Base-by-base conservation (phyloP, 2,329 filamentous ascomycete genomes). In the Aspergillus calidoustus region DNA sequence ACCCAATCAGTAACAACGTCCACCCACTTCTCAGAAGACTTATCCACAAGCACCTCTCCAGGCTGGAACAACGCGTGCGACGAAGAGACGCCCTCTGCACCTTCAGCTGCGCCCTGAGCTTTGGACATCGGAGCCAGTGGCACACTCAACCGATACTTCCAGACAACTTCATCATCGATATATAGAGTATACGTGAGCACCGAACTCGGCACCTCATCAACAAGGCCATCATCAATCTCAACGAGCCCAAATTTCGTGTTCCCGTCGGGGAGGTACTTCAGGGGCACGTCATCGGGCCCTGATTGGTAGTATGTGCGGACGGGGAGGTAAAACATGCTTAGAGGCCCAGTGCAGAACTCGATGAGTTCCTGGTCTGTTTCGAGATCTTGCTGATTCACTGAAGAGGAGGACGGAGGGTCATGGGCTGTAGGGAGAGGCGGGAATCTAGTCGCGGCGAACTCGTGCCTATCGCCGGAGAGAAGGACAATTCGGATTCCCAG, bases 281-380 rank as follows among this genome's bases (percentile, higher is more conserved):
- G 83, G 73, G 89, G 84, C 11, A 97, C 86, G 77, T 98, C 95
- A 68, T 93, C 88, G 1, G 89, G 84, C 67, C 96, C 92, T 1
- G 84, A 86, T 77, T 97, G 92, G 67, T 83, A 83, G 76, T 98
- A 99, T 0, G 92, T 94, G 2, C 89, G 85, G 25, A 94, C 80
- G 0, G 95, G 95, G 4, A 95, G 85, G 68, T 95, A 97, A 74
- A 99, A 99, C 84, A 98, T 96, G 74, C 89, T 96, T 55, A 99
- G 76, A 0, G 95, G 95, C 58, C 91, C 95, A 0, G 91, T 93
- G 25, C 91, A 95, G 77, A 97, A 98, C 76, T 99, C 95, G 70
- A 96, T 90, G 0, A 96, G 56, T 68, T 81, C 64, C 83, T 68
- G 60, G 6, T 34, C 48, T 6, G 28, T 19, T 17, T 71, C 76